Base-by-base conservation (phyloP, 306 rosid species). In the Quercus gilva region DNA sequence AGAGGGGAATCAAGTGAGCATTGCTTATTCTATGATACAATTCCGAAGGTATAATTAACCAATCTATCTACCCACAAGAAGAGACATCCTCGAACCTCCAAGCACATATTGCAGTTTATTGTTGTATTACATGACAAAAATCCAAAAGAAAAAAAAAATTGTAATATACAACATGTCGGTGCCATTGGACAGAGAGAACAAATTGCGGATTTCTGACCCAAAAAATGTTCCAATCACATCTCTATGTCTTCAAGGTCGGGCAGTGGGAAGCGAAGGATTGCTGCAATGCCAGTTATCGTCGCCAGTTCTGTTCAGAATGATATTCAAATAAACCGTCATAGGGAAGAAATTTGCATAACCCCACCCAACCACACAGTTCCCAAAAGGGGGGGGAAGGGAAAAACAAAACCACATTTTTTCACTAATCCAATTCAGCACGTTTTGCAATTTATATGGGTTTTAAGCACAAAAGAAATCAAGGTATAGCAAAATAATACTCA, bases 181-280 rank as follows among this genome's bases (percentile, higher is more conserved):
- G 35, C 59, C 25, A 71, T 6, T 71, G n/a, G 52, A 35, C 8
- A 67, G 0, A 37, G 2, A 67, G 17, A 67, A 18, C 2, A 23
- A 13, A 12, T 45, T 9, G 7, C 2, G 4, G 18, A 20, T 35
- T 35, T 8, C 69, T 33, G 17, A 21, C 78, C 64, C 64, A 14
- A 13, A 52, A 5, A 43, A 4, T 19, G 28, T 33, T 14, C 25
- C 63, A 76, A 55, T 87, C 85, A 93, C 99, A 91, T 93, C 84
- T 92, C 99, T 41, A 93, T 83, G 82, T 93, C 99, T 75, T 95
- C 99, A 59, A 95, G 90, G 75, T 93, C 99, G 5, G 99, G 99
- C 73, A 95, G 91, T 63, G 99, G 99, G 77, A 91, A 95, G 73
- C 98, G 97, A 77, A 95, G 97, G 73, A 95, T 83, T 53, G 99